Conservation (phyloP, 768 basidiomycete species). For the Mycena epipterygia region DNA sequence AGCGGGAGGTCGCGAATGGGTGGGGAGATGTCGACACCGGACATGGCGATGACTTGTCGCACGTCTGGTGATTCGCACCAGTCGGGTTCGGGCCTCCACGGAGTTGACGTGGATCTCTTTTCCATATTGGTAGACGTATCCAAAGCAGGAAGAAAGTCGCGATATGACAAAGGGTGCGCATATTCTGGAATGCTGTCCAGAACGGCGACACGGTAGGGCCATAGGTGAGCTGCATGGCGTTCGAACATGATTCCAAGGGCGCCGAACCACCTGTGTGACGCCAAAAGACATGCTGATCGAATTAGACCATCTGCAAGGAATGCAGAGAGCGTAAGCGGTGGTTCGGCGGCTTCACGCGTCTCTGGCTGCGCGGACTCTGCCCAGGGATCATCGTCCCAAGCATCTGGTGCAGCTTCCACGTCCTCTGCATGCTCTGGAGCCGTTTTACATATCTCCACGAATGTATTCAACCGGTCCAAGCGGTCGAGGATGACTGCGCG, state of each 20-base stretch:
- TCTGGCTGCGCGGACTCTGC: slow-evolving; percentile 60
- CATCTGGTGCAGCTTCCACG: slow-evolving; percentile 67
- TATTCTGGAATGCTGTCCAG: slow-evolving; percentile 84
- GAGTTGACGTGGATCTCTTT: slow-evolving; percentile 40
- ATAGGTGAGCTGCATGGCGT: slow-evolving; percentile 70
- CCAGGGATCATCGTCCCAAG: slow-evolving; percentile 89
- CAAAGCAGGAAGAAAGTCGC: slow-evolving; percentile 72
- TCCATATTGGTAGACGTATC: slow-evolving; percentile 66
- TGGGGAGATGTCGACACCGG: slow-evolving; percentile 17
- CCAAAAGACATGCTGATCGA: slow-evolving; percentile 73
- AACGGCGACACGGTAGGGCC: slow-evolving; percentile 78
- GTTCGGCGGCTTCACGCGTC: slow-evolving; percentile 47
- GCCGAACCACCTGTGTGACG: slow-evolving; percentile 69
- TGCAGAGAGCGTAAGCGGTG: slow-evolving; percentile 66
- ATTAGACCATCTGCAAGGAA: slow-evolving; percentile 76
- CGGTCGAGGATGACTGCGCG: slow-evolving; percentile 79
- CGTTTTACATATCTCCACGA: slow-evolving; percentile 67
- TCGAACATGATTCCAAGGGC: slow-evolving; percentile 71
- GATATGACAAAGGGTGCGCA: slow-evolving; percentile 72
- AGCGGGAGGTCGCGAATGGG: slow-evolving; percentile 10
- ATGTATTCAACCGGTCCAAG: slow-evolving; percentile 81
- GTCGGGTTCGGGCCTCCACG: slow-evolving; percentile 70
- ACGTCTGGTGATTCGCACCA: slow-evolving; percentile 68
- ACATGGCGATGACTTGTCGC: slow-evolving; percentile 48
- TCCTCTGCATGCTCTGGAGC: slow-evolving; percentile 53